phyloP scores from a whole-genome alignment of 2,329 filamentous ascomycete species.

The Exophiala mesophila region DNA sequence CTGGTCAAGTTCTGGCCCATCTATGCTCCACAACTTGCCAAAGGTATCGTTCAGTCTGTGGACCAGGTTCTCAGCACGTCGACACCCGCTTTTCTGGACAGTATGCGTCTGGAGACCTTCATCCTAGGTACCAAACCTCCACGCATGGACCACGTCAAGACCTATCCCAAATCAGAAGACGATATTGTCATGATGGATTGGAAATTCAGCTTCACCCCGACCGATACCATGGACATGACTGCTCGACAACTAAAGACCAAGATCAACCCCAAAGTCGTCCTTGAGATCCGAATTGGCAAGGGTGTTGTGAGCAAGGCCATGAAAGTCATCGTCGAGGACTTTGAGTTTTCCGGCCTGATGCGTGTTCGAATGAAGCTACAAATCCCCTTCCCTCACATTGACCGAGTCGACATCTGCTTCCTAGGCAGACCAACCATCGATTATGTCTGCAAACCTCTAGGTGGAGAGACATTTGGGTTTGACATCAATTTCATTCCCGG shows the following conservation, averaged over 20 bases:
- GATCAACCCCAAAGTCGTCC: constrained; percentile 91
- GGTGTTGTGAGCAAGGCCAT: constrained; percentile 95
- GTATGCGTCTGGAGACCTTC: constrained; percentile 87
- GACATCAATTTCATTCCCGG: constrained; percentile 99
- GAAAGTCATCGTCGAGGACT: constrained; percentile 96
- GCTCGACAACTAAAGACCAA: constrained; percentile 86
- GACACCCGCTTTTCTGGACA: constrained; percentile 88
- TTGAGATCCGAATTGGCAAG: constrained; percentile 92
- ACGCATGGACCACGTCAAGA: constrained; percentile 95
- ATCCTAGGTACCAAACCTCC: constrained; percentile 92
- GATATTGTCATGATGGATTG: constrained; percentile 98
- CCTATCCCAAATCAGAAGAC: constrained; percentile 90
- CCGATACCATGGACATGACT: constrained; percentile 88
- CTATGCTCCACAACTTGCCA: constrained; percentile 86
- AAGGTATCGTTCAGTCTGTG: constrained; percentile 87
- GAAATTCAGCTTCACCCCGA: constrained; percentile 99
- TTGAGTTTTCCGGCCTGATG: constrained; percentile 94
- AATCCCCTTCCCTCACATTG: constrained; percentile 90
- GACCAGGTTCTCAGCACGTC: constrained; percentile 93
- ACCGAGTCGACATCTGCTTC: constrained; percentile 93
- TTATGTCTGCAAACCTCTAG: constrained; percentile 95
- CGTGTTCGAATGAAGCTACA: constrained; percentile 96
- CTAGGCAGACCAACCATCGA: constrained; percentile 83
- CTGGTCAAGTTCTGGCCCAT: constrained; percentile 99
- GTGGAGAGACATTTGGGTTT: constrained; percentile 91